Conservation (phyloP, 805 yeast genomes). For the Scheffersomyces lignosus region DNA sequence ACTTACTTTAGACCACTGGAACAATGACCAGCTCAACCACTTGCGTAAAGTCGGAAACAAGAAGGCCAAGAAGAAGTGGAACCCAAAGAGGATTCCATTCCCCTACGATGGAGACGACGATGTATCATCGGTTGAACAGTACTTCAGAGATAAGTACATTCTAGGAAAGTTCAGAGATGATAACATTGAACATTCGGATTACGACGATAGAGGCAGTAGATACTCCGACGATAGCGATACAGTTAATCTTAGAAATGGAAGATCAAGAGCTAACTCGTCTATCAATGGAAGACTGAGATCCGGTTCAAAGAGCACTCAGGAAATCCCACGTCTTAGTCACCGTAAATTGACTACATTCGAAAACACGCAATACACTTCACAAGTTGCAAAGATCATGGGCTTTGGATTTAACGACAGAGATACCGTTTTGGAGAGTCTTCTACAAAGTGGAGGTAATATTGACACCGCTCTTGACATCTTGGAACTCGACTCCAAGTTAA, state of each 20-base stretch:
- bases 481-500: constrained; percentile 36
- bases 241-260: background rate
- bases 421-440: constrained; percentile 62
- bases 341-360: constrained; percentile 57
- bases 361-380: constrained; percentile 49
- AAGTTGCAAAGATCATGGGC: constrained; percentile 43
- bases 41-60: constrained; percentile 58
- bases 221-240: constrained; percentile 22
- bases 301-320: constrained; percentile 3
- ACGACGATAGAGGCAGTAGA: constrained; percentile 25
- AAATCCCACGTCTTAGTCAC: constrained; percentile 45
- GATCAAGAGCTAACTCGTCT: constrained; percentile 10
- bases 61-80: constrained; percentile 63
- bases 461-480: constrained; percentile 60
- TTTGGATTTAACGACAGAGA: constrained; percentile 62
- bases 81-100: constrained; percentile 63
- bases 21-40: constrained; percentile 49
- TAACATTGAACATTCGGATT: constrained; percentile 32
- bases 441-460: constrained; percentile 57
- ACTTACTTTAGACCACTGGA: constrained; percentile 73
- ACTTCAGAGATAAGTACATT: constrained; percentile 66
- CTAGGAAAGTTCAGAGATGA: constrained; percentile 57
- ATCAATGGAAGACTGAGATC: constrained; percentile 8
- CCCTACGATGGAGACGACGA: constrained; percentile 78
- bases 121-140: constrained; percentile 51